Conservation (phyloP, 208 protist genomes). For the Trypanosoma boissoni region DNA sequence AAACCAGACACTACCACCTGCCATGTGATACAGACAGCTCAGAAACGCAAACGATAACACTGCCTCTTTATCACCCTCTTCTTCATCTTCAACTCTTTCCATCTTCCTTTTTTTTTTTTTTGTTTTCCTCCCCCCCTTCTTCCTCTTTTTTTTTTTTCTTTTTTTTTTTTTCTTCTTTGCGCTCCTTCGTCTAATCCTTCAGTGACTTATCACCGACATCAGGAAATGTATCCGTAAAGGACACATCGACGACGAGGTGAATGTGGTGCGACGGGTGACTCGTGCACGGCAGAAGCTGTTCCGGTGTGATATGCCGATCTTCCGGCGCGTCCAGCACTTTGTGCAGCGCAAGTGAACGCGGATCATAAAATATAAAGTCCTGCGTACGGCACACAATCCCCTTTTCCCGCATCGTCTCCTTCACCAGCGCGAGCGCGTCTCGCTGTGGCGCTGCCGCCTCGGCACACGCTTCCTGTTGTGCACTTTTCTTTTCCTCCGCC, state of each 20-base stretch:
- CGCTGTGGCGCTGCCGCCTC: not conserved
- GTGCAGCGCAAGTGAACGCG: slow-evolving; percentile 61
- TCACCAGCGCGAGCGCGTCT: slow-evolving; percentile 38
- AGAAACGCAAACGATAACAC: too few species aligned
- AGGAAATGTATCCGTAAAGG: slow-evolving; percentile 72
- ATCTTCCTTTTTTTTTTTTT: not conserved
- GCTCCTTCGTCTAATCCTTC: slow-evolving; percentile 28
- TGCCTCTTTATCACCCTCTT: too few species aligned
- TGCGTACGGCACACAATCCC: slow-evolving; percentile 63
- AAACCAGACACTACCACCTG: too few species aligned
- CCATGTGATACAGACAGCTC: too few species aligned
- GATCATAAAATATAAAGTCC: slow-evolving; percentile 87
- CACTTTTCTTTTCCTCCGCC: not conserved
- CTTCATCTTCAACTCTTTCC: not conserved
- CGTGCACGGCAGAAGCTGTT: slow-evolving; percentile 59
- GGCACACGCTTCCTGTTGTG: not conserved
- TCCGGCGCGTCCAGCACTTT: slow-evolving; percentile 76
- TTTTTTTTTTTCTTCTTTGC: not conserved
- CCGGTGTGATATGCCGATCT: slow-evolving; percentile 45
- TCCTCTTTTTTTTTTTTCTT: not conserved
- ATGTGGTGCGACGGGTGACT: slow-evolving; percentile 81
- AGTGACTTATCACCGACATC: slow-evolving; percentile 48
- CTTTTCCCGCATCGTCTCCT: slow-evolving; percentile 27
- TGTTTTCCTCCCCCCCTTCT: not conserved
- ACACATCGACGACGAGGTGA: slow-evolving; percentile 74